Evolutionary conservation across 2,329 filamentous ascomycete genomes (phyloP).

Genomic region (Alternaria viburni): DNA sequence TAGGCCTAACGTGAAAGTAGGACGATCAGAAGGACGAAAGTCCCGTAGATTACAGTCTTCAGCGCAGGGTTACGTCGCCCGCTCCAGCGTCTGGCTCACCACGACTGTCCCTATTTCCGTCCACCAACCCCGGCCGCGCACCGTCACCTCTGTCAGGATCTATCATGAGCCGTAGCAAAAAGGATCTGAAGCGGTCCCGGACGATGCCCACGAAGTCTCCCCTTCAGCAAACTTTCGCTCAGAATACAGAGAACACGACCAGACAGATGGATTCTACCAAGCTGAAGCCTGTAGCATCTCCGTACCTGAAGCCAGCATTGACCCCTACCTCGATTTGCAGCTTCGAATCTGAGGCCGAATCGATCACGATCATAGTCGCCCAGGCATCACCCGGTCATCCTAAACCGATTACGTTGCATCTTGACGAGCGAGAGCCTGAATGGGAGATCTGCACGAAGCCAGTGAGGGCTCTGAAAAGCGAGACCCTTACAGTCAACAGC

Average conservation of each 20-base stretch:
- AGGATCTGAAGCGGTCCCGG: slow-evolving; percentile 35
- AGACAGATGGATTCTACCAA: slow-evolving; percentile 5
- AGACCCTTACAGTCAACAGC: background rate
- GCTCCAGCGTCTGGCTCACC: slow-evolving; percentile 34
- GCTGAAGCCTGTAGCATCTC: slow-evolving; percentile 17
- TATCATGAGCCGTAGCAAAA: slow-evolving; percentile 23
- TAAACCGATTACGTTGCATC: slow-evolving; percentile 26
- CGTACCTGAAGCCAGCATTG: slow-evolving; percentile 21
- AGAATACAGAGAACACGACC: slow-evolving; percentile 7
- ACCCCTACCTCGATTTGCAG: slow-evolving; percentile 36
- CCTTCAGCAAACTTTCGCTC: slow-evolving; percentile 28
- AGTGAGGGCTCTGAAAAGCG: slow-evolving; percentile 14
- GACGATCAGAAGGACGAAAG: slow-evolving; percentile 20
- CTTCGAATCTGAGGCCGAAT: slow-evolving; percentile 41
- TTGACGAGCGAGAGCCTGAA: slow-evolving; percentile 37
- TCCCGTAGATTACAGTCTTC: slow-evolving; percentile 25
- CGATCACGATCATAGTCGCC: slow-evolving; percentile 34
- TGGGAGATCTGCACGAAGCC: slow-evolving; percentile 40
- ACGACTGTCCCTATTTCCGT: slow-evolving; percentile 43
- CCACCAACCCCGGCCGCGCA: slow-evolving; percentile 26
- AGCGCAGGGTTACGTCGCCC: slow-evolving; percentile 45
- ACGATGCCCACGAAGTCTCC: slow-evolving; percentile 42
- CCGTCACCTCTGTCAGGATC: slow-evolving; percentile 34
- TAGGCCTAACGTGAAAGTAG: slow-evolving; percentile 20
- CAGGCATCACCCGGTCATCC: slow-evolving; percentile 14